Conservation (phyloP, 1,139 yeast genomes). For the Geotrichum candidum region DNA sequence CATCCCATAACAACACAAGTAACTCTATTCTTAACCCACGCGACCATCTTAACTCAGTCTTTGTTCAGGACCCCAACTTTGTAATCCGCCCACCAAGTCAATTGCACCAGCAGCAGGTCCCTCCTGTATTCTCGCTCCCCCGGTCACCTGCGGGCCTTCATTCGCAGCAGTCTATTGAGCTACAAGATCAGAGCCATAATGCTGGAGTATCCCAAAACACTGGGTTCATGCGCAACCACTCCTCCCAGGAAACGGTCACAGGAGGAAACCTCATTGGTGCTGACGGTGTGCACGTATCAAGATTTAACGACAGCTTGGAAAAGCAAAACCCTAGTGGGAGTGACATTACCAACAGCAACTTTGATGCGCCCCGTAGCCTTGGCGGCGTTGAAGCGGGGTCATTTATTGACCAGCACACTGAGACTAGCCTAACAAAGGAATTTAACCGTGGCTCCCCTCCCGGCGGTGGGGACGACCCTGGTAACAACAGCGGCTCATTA, state of each 20-base stretch:
- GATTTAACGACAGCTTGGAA: not conserved
- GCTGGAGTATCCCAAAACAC: not conserved
- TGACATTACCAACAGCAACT: not conserved
- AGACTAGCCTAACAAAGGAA: not conserved
- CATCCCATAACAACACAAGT: conserved; percentile 7
- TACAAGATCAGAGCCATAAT: not conserved
- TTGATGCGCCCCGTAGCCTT: not conserved
- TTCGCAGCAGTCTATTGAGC: not conserved
- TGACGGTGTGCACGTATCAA: not conserved
- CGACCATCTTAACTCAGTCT: conserved; percentile 12
- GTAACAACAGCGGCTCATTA: not conserved
- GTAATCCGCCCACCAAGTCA: not conserved
- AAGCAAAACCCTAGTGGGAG: not conserved
- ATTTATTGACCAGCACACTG: conserved; percentile 2
- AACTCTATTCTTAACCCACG: conserved; percentile 12
- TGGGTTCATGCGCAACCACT: not conserved
- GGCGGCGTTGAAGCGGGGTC: not conserved
- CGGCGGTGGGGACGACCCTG: not conserved
- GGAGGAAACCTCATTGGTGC: not conserved
- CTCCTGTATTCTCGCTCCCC: conserved; percentile 9
- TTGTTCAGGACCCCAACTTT: conserved; percentile 9
- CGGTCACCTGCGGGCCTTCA: not conserved
- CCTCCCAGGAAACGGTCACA: conserved; percentile 6
- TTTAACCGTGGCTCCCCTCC: not conserved
- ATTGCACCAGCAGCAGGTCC: not conserved